Evolutionary conservation across 176 grass and related monocot species (phyloP), one percentile per base, ranked within the genome.

Genomic region (Cymbopogon citratus): DNA sequence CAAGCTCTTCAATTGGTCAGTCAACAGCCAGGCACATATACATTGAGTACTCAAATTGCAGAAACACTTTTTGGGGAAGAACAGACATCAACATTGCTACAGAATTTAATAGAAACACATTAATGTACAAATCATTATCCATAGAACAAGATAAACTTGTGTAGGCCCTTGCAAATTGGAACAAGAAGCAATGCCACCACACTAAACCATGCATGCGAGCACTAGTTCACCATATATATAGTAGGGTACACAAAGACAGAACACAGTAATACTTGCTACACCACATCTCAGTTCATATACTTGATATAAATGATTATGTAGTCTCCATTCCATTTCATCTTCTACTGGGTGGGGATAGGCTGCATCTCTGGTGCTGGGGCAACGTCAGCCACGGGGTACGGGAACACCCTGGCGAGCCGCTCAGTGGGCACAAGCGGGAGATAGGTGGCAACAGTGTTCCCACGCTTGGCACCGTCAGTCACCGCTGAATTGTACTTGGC

Each of bases 351-450:
- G 0, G 80, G 77, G 27, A 97, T 88, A 57, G 93, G 87, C 80
- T 96, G 86, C 93, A 92, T 96, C 83, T 86, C 77, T 9, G 76
- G 71, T 6, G 38, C 80, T 0, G 83, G 73, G 10, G 78, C 19
- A 5, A 59, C 40, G 7, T 87, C 81, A 0, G 62, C 81, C 5
- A 15, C 7, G 0, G 89, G 81, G 52, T 45, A 56, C 16, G 18
- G 6, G 1, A 98, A 98, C 73, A 98, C 92, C 72, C 43, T 81
- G 14, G 88, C 82, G 0, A 98, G 78, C 34, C 73, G 80, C 84
- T 98, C 88, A 0, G 90, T 95, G 13, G 95, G 95, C 19, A 98
- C 88, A 18, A 95, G 72, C 0, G 95, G 95, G 54, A 98, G 82
- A 88, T 95, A 98, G 31, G 74, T 70, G 23, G 95, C 91, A 2